Evolutionary conservation across 2,329 filamentous ascomycete species (phyloP).

Genomic region (Zymoseptoria brevis): DNA sequence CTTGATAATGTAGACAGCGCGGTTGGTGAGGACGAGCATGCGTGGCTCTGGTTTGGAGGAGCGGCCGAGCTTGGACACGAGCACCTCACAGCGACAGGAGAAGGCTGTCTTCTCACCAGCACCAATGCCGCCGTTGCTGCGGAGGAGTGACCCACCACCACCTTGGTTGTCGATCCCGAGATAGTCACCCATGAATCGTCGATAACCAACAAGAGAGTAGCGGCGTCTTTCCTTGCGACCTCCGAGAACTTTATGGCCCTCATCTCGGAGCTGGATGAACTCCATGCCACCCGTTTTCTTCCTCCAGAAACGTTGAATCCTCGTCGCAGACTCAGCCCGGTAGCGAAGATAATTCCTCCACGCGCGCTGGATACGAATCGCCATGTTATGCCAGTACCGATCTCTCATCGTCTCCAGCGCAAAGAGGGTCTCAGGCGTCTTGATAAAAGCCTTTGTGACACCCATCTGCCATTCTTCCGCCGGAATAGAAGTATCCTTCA

Average conservation of each 20-base stretch:
- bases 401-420: constrained; percentile 97
- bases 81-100: constrained; percentile 80
- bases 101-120: constrained; percentile 71
- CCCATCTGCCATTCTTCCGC: constrained; percentile 95
- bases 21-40: constrained; percentile 69
- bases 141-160: constrained; percentile 74
- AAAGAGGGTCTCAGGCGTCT: constrained; percentile 93
- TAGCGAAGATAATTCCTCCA: constrained; percentile 96
- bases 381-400: constrained; percentile 99
- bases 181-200: constrained; percentile 92
- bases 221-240: constrained; percentile 84
- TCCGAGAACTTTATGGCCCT: constrained; percentile 73
- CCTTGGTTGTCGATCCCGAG: constrained; percentile 74
- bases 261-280: constrained; percentile 77
- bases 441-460: constrained; percentile 95
- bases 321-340: constrained; percentile 80
- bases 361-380: constrained; percentile 89
- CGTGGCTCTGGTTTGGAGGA: constrained; percentile 90
- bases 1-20: constrained; percentile 80
- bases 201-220: constrained; percentile 83
- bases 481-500: constrained; percentile 94
- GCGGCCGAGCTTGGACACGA: constrained; percentile 91
- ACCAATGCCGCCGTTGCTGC: constrained; percentile 60
- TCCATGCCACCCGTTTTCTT: constrained; percentile 86
- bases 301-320: constrained; percentile 93